Evolutionary conservation across 768 basidiomycete species (phyloP).

Genomic region (Harrya chromipes): DNA sequence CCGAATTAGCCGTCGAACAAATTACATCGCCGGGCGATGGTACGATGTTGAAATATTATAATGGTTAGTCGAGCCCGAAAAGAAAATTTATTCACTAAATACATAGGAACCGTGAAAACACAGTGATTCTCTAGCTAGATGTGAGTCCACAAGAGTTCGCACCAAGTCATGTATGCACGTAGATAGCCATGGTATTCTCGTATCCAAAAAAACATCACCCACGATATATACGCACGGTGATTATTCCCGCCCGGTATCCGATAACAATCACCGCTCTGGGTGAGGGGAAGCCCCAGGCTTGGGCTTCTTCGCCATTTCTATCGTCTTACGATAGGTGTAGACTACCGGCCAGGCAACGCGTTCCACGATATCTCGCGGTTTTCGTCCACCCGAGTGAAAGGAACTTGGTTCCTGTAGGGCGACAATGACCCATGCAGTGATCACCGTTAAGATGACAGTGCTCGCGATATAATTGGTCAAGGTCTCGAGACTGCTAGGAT

Average conservation of each 20-base stretch:
- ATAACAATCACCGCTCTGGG: not conserved
- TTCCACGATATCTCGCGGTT: not conserved
- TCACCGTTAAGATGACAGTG: slow-evolving; percentile 47
- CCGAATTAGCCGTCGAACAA: too few relatives aligned
- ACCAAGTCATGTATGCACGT: not conserved
- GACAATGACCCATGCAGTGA: slow-evolving; percentile 55
- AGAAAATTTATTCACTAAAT: too few relatives aligned
- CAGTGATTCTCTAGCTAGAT: not conserved
- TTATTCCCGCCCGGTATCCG: not conserved
- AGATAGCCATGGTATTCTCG: not conserved
- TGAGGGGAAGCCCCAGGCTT: not conserved
- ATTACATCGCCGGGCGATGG: too few relatives aligned
- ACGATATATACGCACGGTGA: not conserved
- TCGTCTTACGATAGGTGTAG: not conserved
- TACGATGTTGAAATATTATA: too few relatives aligned
- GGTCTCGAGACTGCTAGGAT: slow-evolving; percentile 23
- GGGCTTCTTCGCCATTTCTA: not conserved
- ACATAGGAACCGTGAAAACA: too few relatives aligned
- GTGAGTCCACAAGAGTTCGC: too few relatives aligned
- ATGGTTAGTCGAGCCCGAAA: too few relatives aligned
- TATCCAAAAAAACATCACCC: slow-evolving; percentile 1
- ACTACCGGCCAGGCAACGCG: slow-evolving; percentile 23
- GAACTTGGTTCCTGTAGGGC: slow-evolving; percentile 41
- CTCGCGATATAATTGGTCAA: slow-evolving; percentile 40
- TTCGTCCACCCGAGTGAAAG: slow-evolving; percentile 13